phyloP scores from a whole-genome alignment of 768 basidiomycete species.

The Leccinum obscurum region DNA sequence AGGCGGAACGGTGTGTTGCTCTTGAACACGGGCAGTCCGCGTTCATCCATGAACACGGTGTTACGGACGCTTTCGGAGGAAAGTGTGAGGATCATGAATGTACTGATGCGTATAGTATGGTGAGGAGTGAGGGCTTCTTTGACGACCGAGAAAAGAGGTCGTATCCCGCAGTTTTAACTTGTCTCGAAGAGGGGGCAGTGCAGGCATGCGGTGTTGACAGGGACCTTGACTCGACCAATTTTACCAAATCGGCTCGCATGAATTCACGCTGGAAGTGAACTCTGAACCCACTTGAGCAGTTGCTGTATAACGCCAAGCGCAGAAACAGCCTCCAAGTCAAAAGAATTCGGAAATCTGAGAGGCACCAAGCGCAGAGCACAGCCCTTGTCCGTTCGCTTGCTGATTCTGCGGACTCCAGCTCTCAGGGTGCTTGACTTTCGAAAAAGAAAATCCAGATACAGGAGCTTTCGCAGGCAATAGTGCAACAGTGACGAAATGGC shows the following conservation, averaged over 20 bases:
- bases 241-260: neutral
- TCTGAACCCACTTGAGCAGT: neutral
- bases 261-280: neutral
- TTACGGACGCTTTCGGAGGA: slow-evolving; percentile 27
- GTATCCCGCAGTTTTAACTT: neutral
- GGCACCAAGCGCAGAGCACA: neutral
- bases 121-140: neutral
- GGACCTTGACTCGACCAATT: neutral
- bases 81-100: slow-evolving; percentile 26
- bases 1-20: slow-evolving; percentile 26
- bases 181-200: neutral
- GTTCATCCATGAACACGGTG: slow-evolving; percentile 30
- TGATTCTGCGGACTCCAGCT: neutral
- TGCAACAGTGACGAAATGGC: neutral
- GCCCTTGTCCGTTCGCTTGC: neutral
- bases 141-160: too few species aligned
- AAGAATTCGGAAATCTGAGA: neutral
- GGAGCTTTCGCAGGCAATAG: neutral
- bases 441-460: neutral
- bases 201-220: neutral
- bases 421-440: neutral
- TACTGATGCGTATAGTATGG: neutral
- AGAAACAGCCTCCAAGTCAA: neutral
- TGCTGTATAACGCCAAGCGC: neutral
- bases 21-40: slow-evolving; percentile 28